phyloP scores from a whole-genome alignment of 257 asterid species.

The Gentiana straminea region DNA sequence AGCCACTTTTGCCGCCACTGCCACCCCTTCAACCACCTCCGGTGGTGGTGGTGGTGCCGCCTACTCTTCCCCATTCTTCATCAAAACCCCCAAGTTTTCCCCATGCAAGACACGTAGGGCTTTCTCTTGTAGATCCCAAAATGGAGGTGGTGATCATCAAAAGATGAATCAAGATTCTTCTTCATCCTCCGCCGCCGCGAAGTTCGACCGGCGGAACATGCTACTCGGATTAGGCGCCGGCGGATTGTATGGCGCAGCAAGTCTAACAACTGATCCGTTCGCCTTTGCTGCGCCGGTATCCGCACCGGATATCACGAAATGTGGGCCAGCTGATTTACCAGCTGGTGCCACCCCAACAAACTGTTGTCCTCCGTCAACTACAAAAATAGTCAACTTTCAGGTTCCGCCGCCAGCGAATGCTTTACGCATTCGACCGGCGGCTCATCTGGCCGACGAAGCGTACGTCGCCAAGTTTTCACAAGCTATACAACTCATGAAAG shows the following conservation, averaged over 20 bases:
- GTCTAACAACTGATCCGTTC: slow-evolving; percentile 32
- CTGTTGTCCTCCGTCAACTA: slow-evolving; percentile 59
- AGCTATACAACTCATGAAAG: slow-evolving; percentile 57
- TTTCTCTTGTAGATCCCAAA: slow-evolving; percentile 39
- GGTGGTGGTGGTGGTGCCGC: background rate
- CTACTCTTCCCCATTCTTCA: background rate
- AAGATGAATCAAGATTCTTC: slow-evolving; percentile 9
- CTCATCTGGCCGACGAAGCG: slow-evolving; percentile 43
- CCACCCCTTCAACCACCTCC: slow-evolving; percentile 13
- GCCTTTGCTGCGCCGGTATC: slow-evolving; percentile 49
- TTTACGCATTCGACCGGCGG: slow-evolving; percentile 60
- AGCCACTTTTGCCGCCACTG: slow-evolving; percentile 11
- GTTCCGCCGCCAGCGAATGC: slow-evolving; percentile 28
- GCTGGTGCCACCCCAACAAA: slow-evolving; percentile 42
- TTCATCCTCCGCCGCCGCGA: slow-evolving; percentile 4
- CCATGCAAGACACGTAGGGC: slow-evolving; percentile 5
- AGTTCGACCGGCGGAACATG: slow-evolving; percentile 43
- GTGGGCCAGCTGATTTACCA: slow-evolving; percentile 71
- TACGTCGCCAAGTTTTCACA: slow-evolving; percentile 42
- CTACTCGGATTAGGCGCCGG: slow-evolving; percentile 31
- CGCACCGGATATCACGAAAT: slow-evolving; percentile 58
- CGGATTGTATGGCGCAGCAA: slow-evolving; percentile 60
- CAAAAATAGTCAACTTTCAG: slow-evolving; percentile 33
- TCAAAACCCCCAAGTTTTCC: slow-evolving; percentile 19
- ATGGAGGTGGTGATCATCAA: slow-evolving; percentile 11